These are phyloP conservation scores for Ramicandelaber brevisporus DNA, from an alignment of 192 early-diverging fungal genomes.

Conservation along the genomic window DNA sequence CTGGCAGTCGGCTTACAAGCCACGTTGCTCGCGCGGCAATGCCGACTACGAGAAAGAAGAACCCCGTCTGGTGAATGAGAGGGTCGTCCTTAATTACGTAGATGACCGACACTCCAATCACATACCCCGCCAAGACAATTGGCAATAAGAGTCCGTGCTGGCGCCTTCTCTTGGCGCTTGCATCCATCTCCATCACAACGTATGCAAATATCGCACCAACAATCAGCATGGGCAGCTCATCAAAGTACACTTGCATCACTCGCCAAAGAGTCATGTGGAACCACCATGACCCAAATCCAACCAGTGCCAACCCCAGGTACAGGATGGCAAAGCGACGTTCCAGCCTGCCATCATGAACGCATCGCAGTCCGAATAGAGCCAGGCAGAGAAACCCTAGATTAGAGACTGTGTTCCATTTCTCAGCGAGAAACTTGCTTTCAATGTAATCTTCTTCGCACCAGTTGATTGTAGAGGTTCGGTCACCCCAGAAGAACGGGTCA, in stretches of 20 bases:
- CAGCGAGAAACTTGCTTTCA: constrained; percentile 23
- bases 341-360: too few species aligned
- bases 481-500: constrained; percentile 11
- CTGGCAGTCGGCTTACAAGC: too few species aligned
- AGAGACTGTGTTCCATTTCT: constrained; percentile 30
- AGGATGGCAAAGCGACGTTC: constrained; percentile 13
- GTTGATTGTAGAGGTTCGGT: background rate
- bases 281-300: constrained; percentile 30
- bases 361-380: constrained; percentile 13
- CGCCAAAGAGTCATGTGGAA: constrained; percentile 35
- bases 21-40: constrained; percentile 9
- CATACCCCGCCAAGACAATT: constrained; percentile 9
- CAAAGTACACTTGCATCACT: constrained; percentile 26
- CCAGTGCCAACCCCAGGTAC: constrained; percentile 14
- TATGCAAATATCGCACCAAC: constrained; percentile 6
- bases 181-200: constrained; percentile 9
- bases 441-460: constrained; percentile 22
- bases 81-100: constrained; percentile 26
- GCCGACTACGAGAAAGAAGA: constrained; percentile 9
- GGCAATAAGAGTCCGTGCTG: constrained; percentile 7
- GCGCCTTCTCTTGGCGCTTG: too few species aligned
- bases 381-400: constrained; percentile 24
- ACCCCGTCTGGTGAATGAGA: constrained; percentile 22
- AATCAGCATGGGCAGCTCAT: constrained; percentile 36
- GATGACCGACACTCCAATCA: constrained; percentile 7